Conservation (phyloP, 768 basidiomycete species). For the Tulasnella sp. region DNA sequence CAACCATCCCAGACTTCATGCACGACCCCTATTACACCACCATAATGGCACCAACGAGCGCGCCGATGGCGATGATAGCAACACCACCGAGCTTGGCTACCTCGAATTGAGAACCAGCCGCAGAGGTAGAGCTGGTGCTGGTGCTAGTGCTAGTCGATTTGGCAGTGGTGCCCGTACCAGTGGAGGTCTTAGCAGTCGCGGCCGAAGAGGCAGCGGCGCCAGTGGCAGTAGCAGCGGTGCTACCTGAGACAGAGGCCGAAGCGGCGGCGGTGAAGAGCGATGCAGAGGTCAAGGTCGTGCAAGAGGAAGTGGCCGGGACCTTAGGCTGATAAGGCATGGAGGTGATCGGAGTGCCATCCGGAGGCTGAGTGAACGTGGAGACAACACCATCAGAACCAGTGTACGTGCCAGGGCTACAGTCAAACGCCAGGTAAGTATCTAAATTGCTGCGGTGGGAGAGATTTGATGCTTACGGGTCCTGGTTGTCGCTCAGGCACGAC, state of each 20-base stretch:
- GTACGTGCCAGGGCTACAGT: slow-evolving; percentile 20
- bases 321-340: slow-evolving; percentile 23
- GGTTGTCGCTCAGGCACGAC: slow-evolving; percentile 22
- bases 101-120: too few species aligned
- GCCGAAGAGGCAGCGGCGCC: background rate
- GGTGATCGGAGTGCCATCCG: slow-evolving; percentile 15
- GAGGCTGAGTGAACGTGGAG: slow-evolving; percentile 21
- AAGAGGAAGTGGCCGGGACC: slow-evolving; percentile 25
- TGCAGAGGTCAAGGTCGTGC: slow-evolving; percentile 21
- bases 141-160: background rate
- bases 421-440: background rate
- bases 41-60: too few species aligned
- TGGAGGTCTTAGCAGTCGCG: background rate
- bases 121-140: too few species aligned
- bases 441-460: background rate
- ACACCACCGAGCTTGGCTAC: too few species aligned
- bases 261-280: slow-evolving; percentile 17
- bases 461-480: slow-evolving; percentile 16
- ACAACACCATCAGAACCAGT: slow-evolving; percentile 19
- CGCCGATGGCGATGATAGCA: too few species aligned
- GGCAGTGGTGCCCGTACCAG: background rate
- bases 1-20: too few species aligned
- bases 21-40: too few species aligned
- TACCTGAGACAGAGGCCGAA: background rate
- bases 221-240: background rate